These are phyloP conservation scores for Candida sojae DNA, from an alignment of 1,139 yeast genomes.

Conservation along the genomic window DNA sequence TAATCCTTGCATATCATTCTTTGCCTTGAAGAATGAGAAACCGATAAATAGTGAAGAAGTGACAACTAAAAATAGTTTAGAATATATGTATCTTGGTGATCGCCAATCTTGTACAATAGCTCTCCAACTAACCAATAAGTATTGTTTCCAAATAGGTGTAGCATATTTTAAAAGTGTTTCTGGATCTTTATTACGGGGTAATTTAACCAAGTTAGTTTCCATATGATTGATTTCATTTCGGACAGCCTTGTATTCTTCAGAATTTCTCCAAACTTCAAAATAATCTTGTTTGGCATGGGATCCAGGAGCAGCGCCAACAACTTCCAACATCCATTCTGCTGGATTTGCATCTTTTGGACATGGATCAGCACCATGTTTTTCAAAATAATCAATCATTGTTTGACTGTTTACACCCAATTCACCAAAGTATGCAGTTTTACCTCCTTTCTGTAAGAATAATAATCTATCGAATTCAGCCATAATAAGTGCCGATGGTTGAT, in stretches of 20 bases:
- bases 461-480: conserved; percentile 35
- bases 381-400: conserved; percentile 55
- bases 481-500: conserved; percentile 41
- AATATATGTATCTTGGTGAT: conserved; percentile 40
- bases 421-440: conserved; percentile 66
- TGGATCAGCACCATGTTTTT: conserved; percentile 44
- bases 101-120: conserved; percentile 45
- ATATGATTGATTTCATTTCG: conserved; percentile 23
- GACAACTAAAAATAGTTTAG: conserved; percentile 39
- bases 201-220: conserved; percentile 33
- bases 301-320: conserved; percentile 47
- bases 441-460: conserved; percentile 43
- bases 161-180: conserved; percentile 27
- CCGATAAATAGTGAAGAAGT: conserved; percentile 50
- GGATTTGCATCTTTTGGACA: conserved; percentile 52
- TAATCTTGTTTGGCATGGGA: conserved; percentile 35
- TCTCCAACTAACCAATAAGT: conserved; percentile 24
- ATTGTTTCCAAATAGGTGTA: conserved; percentile 28
- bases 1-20: conserved; percentile 39
- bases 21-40: conserved; percentile 42
- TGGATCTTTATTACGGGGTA: conserved; percentile 25
- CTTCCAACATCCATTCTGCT: conserved; percentile 61
- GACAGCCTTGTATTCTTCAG: conserved; percentile 26
- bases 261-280: conserved; percentile 34
- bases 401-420: conserved; percentile 57